A percentile compares a stretch with the other conserved stretches of the same genome.
Evolutionary conservation across 305 asterid species (phyloP).

Genomic region (Withania somnifera): DNA sequence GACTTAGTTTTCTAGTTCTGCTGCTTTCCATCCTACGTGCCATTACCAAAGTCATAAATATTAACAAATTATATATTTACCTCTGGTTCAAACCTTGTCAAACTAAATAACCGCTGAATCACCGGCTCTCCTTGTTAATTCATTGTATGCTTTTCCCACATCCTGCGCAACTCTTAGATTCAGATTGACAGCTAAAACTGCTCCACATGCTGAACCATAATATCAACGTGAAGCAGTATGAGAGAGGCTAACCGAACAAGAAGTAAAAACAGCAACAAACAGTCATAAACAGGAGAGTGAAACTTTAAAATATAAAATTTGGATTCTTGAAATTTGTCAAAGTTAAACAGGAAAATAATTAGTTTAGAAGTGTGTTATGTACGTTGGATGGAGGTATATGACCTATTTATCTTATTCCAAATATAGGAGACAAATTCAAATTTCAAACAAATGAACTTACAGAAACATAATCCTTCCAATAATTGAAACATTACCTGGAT

Average conservation of each 20-base stretch:
- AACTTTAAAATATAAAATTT: neutral
- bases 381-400: neutral
- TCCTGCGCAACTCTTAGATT: constrained; percentile 50
- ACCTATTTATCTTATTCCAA: neutral
- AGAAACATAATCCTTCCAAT: neutral
- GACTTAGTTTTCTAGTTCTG: neutral
- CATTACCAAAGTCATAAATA: neutral
- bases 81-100: constrained; percentile 54
- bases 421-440: neutral
- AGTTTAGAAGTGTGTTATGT: neutral
- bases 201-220: constrained; percentile 21
- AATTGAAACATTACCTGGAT: constrained; percentile 48
- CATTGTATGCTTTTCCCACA: constrained; percentile 86
- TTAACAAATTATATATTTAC: constrained; percentile 18
- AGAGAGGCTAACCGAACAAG: neutral
- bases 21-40: neutral
- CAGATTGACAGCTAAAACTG: constrained; percentile 26
- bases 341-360: neutral
- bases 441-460: neutral
- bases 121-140: constrained; percentile 96
- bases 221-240: constrained; percentile 14
- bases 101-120: constrained; percentile 63
- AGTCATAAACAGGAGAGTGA: neutral
- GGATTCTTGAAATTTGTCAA: neutral
- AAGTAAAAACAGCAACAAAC: neutral